Conservation (phyloP, 164 flowering plant species). For the Chimonanthus salicifolius region DNA sequence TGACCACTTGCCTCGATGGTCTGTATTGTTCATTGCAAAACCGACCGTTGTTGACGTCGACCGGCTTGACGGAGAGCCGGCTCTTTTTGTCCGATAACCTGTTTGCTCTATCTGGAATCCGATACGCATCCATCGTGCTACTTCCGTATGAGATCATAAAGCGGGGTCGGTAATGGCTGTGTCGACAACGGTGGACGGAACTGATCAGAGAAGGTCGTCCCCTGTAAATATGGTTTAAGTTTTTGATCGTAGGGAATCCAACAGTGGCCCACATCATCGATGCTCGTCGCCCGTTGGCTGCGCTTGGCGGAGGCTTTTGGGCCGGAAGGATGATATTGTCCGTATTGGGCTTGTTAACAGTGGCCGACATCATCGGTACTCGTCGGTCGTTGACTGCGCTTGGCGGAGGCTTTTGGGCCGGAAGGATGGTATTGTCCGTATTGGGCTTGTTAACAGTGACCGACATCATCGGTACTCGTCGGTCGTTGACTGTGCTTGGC, state of each 20-base stretch:
- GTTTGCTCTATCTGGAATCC: not conserved
- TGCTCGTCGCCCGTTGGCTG: constrained; percentile 8
- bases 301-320: too few relatives aligned
- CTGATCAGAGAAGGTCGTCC: constrained; percentile 22
- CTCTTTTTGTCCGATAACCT: not conserved
- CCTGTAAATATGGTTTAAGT: constrained; percentile 5
- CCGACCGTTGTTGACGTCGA: not conserved
- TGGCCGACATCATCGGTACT: too few relatives aligned
- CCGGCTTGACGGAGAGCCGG: not conserved
- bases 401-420: too few relatives aligned
- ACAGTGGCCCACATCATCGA: not conserved
- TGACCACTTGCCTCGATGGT: not conserved
- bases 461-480: too few relatives aligned
- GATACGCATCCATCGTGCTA: not conserved
- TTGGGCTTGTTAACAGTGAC: too few relatives aligned
- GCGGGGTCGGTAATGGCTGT: not conserved
- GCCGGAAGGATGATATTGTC: too few relatives aligned
- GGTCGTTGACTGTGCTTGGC: not conserved
- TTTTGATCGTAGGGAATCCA: constrained; percentile 30
- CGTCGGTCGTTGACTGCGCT: too few relatives aligned
- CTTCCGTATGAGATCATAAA: not conserved
- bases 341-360: too few relatives aligned
- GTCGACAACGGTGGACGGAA: constrained; percentile 23
- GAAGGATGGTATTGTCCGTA: too few relatives aligned
- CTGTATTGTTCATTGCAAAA: not conserved